Evolutionary conservation across 352 stramenopile genomes (phyloP).

Genomic region (Phytophthora nicotianae): DNA sequence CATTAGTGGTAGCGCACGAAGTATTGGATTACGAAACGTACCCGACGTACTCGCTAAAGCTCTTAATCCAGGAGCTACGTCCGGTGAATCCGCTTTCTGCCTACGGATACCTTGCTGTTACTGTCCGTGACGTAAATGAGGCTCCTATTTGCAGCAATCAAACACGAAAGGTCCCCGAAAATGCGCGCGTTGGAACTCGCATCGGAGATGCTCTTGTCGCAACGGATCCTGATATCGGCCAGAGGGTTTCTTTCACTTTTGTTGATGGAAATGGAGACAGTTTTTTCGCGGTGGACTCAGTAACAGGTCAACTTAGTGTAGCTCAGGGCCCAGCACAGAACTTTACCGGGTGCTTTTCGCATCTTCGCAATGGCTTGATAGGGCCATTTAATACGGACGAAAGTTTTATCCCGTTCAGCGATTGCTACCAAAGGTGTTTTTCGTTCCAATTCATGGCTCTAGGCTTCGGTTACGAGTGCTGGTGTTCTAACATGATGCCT

Average conservation of each 20-base stretch:
- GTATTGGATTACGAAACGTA: constrained; percentile 32
- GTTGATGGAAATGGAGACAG: constrained; percentile 21
- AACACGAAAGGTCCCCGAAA: constrained; percentile 26
- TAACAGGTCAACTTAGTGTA: constrained; percentile 27
- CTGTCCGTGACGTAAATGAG: constrained; percentile 35
- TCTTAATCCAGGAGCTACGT: constrained; percentile 19
- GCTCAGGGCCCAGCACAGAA: constrained; percentile 4
- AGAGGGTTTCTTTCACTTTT: constrained; percentile 28
- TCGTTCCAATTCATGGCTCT: constrained; percentile 35
- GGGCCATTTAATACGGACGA: background rate
- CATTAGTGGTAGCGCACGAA: constrained; percentile 6
- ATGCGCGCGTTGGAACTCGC: constrained; percentile 17
- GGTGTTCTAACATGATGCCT: constrained; percentile 28
- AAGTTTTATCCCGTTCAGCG: constrained; percentile 5
- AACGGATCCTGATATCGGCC: constrained; percentile 22
- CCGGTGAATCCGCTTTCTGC: constrained; percentile 13
- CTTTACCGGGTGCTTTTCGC: constrained; percentile 28
- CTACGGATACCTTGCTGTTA: constrained; percentile 15
- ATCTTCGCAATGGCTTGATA: constrained; percentile 10
- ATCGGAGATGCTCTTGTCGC: constrained; percentile 19
- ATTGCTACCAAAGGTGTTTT: constrained; percentile 24
- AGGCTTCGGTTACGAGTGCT: constrained; percentile 20
- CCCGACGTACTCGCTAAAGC: constrained; percentile 15
- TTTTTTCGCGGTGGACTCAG: constrained; percentile 19
- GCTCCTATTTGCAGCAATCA: constrained; percentile 27